Evolutionary conservation across 2,329 filamentous ascomycete genomes (phyloP).

Genomic region (Xylaria sp.): DNA sequence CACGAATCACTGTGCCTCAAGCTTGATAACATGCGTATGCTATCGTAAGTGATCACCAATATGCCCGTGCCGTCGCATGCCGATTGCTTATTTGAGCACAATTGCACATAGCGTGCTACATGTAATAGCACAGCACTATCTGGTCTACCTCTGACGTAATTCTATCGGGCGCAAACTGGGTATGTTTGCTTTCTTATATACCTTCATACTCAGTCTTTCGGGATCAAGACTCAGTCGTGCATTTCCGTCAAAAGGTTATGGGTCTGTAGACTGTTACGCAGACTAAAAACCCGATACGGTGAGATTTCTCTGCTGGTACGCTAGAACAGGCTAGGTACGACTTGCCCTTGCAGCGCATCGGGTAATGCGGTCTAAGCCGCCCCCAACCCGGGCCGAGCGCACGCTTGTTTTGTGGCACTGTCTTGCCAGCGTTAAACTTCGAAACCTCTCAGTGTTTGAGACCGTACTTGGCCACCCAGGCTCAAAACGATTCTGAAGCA

Average conservation of each 20-base stretch:
- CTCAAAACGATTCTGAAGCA: conserved; percentile 24
- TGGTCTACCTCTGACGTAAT: background rate
- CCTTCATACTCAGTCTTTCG: background rate
- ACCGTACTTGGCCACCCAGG: conserved; percentile 34
- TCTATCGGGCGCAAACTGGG: background rate
- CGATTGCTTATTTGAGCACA: background rate
- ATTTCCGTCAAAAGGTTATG: background rate
- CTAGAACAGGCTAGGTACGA: background rate
- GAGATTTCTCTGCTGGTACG: background rate
- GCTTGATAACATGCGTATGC: background rate
- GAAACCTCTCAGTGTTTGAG: conserved; percentile 47
- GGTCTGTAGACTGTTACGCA: background rate
- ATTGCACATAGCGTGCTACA: background rate
- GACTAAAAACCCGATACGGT: background rate
- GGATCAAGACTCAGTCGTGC: background rate
- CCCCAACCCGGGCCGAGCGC: background rate
- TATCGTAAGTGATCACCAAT: background rate
- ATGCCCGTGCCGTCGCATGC: background rate
- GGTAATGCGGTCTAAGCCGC: conserved; percentile 31
- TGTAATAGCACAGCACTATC: background rate
- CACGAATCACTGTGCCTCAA: background rate
- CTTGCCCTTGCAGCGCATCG: background rate
- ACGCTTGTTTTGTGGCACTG: background rate
- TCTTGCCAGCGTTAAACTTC: conserved; percentile 34
- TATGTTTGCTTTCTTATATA: conserved; percentile 13